Conservation (phyloP, 306 rosid genomes). For the Prunus padus region DNA sequence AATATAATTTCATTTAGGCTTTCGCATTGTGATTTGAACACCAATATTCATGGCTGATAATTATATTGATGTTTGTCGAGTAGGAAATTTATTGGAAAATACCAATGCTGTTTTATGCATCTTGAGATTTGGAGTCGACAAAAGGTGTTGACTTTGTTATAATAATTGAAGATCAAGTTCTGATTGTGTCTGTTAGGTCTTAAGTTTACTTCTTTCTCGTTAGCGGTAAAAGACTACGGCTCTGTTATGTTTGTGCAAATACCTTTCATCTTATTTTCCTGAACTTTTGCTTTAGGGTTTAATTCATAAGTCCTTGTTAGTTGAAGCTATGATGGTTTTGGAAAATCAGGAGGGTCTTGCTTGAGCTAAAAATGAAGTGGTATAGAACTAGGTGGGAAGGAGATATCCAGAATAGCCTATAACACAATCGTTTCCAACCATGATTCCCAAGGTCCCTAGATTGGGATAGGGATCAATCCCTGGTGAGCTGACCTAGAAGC, state of each 20-base stretch:
- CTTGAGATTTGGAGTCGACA: background rate
- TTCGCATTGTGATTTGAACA: background rate
- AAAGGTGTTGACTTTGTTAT: background rate
- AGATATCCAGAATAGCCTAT: background rate
- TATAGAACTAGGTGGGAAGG: background rate
- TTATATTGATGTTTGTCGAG: background rate
- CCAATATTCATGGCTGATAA: background rate
- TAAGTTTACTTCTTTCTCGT: background rate
- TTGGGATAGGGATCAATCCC: background rate
- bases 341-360: background rate
- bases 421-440: background rate
- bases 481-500: background rate
- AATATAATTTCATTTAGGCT: background rate
- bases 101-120: background rate
- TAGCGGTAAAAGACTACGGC: background rate
- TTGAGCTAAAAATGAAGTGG: constrained; percentile 1
- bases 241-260: background rate
- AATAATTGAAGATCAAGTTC: background rate
- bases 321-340: background rate
- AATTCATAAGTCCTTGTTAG: background rate
- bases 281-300: background rate
- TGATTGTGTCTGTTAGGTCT: background rate
- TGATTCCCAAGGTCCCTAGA: background rate
- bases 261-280: background rate
- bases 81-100: background rate